Base-by-base conservation (phyloP, 2,329 filamentous ascomycete genomes). In the Trichoderma breve region DNA sequence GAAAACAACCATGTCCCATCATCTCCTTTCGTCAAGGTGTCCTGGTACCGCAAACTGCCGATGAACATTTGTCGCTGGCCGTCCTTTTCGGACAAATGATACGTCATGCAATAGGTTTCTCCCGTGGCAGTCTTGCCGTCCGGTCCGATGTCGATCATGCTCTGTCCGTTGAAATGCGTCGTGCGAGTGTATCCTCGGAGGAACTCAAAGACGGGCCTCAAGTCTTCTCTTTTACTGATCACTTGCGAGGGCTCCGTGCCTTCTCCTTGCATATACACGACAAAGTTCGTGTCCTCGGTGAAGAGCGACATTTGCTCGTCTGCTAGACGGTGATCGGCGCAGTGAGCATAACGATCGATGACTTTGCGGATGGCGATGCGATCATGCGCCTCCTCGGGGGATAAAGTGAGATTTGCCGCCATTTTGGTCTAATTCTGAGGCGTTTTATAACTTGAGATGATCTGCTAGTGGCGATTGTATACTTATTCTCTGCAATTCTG, bases 231-330 rank as follows among this genome's bases (percentile, higher is more conserved):
- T 28, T 24, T 71, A 6, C 21, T 12, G 11, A 71, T 7, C 14
- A 57, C 61, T 12, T 71, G 69, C 28, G 69, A 57, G 47, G 62
- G 43, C 24, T 51, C 30, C 18, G 60, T 30, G 18, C 61, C 51
- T n/a, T 71, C 34, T 7, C 69, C 69, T 51, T 65, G 32, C 69
- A 66, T 71, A 21, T 57, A 65, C 18, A 71, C 62, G 32, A 34
- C 7, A 21, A 71, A 71, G 26, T 60, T 26, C 4, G 51, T 55
- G 4, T 71, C 9, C 2, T 57, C 32, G 9, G 62, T 51, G 36
- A 71, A 71, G 36, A 71, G 69, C 9, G 69, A 62, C 60, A 65
- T 57, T 65, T 71, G 69, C 51, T 71, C 61, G 7, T 71, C 69
- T 60, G 51, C n/a, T 24, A 71, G 15, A 26, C 69, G 53, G 53